Conservation (phyloP, 495 filamentous ascomycete species). For the Penicillium nucicola region DNA sequence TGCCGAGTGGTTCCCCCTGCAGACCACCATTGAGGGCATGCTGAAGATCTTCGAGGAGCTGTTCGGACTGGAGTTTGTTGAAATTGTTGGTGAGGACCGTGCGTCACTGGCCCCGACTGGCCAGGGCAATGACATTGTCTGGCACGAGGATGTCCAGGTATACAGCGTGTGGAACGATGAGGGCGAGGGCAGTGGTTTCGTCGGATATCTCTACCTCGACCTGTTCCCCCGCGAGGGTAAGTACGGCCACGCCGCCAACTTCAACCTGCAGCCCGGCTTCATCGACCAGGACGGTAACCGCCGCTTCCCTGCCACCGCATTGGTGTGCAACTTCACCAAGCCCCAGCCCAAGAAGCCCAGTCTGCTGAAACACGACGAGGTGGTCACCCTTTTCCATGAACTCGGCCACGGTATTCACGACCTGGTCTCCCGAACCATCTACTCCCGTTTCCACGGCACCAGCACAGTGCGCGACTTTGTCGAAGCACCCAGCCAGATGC, state of each 20-base stretch:
- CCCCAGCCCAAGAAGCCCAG: constrained; percentile 66
- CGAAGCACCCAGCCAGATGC: constrained; percentile 70
- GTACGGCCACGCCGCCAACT: constrained; percentile 73
- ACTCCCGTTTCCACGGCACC: constrained; percentile 74
- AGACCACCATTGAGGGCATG: constrained; percentile 84
- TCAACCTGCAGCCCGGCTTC: constrained; percentile 70
- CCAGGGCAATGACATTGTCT: constrained; percentile 63
- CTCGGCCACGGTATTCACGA: constrained; percentile 75
- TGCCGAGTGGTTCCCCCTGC: constrained; percentile 90
- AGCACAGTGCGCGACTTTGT: constrained; percentile 70
- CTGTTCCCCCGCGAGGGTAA: constrained; percentile 66
- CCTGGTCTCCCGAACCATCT: constrained; percentile 60
- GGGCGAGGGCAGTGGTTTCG: constrained; percentile 60
- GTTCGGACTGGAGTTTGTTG: constrained; percentile 87
- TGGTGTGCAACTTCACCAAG: constrained; percentile 73
- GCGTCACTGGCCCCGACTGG: constrained; percentile 52
- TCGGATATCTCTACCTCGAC: constrained; percentile 71
- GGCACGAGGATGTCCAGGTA: constrained; percentile 68
- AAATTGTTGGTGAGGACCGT: constrained; percentile 63
- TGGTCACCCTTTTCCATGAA: constrained; percentile 71
- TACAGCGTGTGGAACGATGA: constrained; percentile 73
- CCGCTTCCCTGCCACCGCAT: constrained; percentile 64
- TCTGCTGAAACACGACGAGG: constrained; percentile 69
- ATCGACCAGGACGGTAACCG: constrained; percentile 55
- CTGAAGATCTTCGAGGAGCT: constrained; percentile 90